Evolutionary conservation across 148 eudicot species (phyloP).

Genomic region (Gaultheria prostrata): DNA sequence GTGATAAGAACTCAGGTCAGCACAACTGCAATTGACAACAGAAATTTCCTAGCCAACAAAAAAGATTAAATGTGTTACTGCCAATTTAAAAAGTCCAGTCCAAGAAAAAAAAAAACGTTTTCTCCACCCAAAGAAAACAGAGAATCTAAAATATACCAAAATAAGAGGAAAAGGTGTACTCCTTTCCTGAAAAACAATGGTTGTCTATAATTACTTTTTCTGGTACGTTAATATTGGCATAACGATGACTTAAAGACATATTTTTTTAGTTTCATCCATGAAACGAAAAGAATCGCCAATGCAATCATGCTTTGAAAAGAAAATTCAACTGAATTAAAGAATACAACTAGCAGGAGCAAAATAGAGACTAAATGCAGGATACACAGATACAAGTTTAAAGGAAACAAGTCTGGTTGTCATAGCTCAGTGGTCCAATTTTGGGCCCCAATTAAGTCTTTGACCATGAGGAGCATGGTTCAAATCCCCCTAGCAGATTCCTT

Average conservation of each 20-base stretch:
- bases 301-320: not conserved
- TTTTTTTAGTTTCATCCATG: not conserved
- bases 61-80: not conserved
- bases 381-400: not conserved
- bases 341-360: not conserved
- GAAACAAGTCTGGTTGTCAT: too few relatives aligned
- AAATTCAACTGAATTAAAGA: not conserved
- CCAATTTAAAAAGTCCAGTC: not conserved
- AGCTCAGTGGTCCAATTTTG: too few relatives aligned
- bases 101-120: not conserved
- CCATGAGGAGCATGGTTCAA: too few relatives aligned
- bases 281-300: not conserved
- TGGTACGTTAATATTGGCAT: not conserved
- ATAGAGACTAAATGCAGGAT: not conserved
- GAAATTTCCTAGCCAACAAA: slow-evolving; percentile 37
- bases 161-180: not conserved
- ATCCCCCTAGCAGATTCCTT: too few relatives aligned
- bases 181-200: not conserved
- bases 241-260: not conserved
- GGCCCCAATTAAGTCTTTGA: too few relatives aligned
- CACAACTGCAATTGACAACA: slow-evolving; percentile 9
- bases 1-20: slow-evolving; percentile 10
- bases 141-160: not conserved
- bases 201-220: not conserved
- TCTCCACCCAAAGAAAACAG: not conserved